These are phyloP conservation scores for Haplosporangium gracile DNA, from an alignment of 192 early-diverging fungal species.

Conservation along the genomic window DNA sequence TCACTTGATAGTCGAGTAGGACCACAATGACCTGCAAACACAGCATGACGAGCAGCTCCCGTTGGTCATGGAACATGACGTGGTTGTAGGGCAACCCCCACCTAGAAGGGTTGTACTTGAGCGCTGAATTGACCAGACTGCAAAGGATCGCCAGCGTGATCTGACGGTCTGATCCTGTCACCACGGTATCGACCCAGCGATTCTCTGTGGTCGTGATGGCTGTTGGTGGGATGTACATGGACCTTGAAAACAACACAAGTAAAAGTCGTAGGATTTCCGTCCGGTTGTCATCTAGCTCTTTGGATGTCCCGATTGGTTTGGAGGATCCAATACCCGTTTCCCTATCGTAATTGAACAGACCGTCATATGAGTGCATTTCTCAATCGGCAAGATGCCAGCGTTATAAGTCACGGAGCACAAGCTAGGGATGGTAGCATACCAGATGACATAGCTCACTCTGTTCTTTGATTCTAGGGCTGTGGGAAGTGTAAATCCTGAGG, in stretches of 20 bases:
- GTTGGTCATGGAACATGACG: slow-evolving; percentile 77
- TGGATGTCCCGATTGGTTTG: slow-evolving; percentile 72
- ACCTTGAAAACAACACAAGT: slow-evolving; percentile 80
- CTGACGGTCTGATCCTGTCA: slow-evolving; percentile 73
- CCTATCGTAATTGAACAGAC: slow-evolving; percentile 28
- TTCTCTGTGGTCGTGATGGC: slow-evolving; percentile 65
- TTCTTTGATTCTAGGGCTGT: slow-evolving; percentile 54
- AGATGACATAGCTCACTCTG: slow-evolving; percentile 75
- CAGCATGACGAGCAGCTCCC: slow-evolving; percentile 80
- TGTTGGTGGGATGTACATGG: slow-evolving; percentile 80
- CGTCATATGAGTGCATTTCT: background rate
- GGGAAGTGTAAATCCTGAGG: slow-evolving; percentile 80
- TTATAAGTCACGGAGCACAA: background rate
- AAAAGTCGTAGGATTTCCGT: slow-evolving; percentile 86
- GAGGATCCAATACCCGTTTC: slow-evolving; percentile 83
- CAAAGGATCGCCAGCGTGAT: slow-evolving; percentile 83
- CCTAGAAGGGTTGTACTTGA: slow-evolving; percentile 86
- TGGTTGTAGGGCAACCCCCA: slow-evolving; percentile 94
- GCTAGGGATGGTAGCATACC: slow-evolving; percentile 41
- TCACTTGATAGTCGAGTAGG: slow-evolving; percentile 79
- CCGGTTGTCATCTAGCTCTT: slow-evolving; percentile 79
- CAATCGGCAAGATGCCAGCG: background rate
- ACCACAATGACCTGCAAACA: slow-evolving; percentile 77
- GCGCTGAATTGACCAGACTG: slow-evolving; percentile 87
- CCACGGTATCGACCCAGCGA: slow-evolving; percentile 69